Percentiles rank a stretch among this genome's conserved stretches.
Conservation (phyloP, 805 yeast species). For the Saturnispora halmiae region DNA sequence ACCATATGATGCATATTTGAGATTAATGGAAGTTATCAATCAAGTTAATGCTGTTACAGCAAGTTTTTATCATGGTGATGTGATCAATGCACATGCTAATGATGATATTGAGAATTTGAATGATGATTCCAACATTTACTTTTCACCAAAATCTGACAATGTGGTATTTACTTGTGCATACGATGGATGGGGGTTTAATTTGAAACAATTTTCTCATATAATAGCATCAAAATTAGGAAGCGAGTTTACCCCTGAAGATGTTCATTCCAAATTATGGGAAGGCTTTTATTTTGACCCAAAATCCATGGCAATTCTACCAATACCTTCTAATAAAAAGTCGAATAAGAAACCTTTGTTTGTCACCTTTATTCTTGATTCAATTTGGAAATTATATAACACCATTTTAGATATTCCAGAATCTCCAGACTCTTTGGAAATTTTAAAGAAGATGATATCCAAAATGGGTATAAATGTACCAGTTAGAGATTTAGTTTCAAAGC, state of each 20-base stretch:
- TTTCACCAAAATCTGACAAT: constrained; percentile 79
- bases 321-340: constrained; percentile 54
- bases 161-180: constrained; percentile 85
- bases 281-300: constrained; percentile 86
- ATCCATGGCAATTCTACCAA: constrained; percentile 69
- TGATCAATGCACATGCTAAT: constrained; percentile 77
- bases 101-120: constrained; percentile 60
- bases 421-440: constrained; percentile 57
- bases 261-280: constrained; percentile 92
- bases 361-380: constrained; percentile 73
- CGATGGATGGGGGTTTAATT: constrained; percentile 97
- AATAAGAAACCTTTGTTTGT: constrained; percentile 74
- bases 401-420: constrained; percentile 33
- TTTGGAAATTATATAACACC: constrained; percentile 84
- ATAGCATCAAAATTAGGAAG: constrained; percentile 44
- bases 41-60: constrained; percentile 95
- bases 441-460: constrained; percentile 67
- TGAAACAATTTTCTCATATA: constrained; percentile 79
- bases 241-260: constrained; percentile 70
- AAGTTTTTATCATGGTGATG: constrained; percentile 82
- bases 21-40: constrained; percentile 69
- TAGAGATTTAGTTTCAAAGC: constrained; percentile 57
- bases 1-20: constrained; percentile 78
- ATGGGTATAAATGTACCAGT: constrained; percentile 60
- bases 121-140: constrained; percentile 75